Evolutionary conservation across 306 rosid genomes (phyloP), one percentile per base, ranked within the genome.

Genomic region (Quercus aquifolioides): DNA sequence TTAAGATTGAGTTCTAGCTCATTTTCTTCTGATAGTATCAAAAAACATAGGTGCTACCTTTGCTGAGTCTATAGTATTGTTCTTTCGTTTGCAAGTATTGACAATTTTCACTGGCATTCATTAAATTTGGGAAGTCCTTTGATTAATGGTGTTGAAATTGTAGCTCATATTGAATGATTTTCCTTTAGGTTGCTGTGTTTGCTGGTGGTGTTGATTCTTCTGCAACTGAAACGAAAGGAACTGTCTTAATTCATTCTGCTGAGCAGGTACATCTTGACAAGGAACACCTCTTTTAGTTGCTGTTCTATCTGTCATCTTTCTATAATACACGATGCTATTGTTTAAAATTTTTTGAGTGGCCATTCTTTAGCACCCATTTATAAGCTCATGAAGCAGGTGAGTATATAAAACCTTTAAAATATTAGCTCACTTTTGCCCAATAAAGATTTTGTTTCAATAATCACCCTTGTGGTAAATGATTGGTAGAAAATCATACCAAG

Each of bases 191-290:
- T 81, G 97, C 92, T 74, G 97, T 94, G 43, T 92, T 94, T 90
- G 97, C 38, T 68, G 82, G 92, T 72, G 99, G 98, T 59, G 97
- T 94, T 85, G 99, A 92, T 83, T 92, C 99, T 20, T 80, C 97
- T 86, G 97, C 97, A 51, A 92, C 95, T 28, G 97, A 91, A 75
- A 94, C 97, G 58, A 94, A 94, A 82, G 99, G 97, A 83, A 94
- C 97, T 30, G 97, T 94, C 69, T 78, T 92, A 78, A 94, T 94
- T 87, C 99, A 94, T 82, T 60, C 85, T 57, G 99, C 97, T 0
- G 92, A 92, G 74, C 97, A 92, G 97, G 97, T 92, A 80, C 62
- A 19, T 56, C 11, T 64, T 78, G 77, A 54, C 52, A 25, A 43
- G 25, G 13, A 23, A 33, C 64, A 30, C 31, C 62, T 54, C 57